Percentiles rank a stretch among this genome's conserved stretches.
phyloP scores from a whole-genome alignment of 139 green algal genomes.

The Chlamydomonas sp. region DNA sequence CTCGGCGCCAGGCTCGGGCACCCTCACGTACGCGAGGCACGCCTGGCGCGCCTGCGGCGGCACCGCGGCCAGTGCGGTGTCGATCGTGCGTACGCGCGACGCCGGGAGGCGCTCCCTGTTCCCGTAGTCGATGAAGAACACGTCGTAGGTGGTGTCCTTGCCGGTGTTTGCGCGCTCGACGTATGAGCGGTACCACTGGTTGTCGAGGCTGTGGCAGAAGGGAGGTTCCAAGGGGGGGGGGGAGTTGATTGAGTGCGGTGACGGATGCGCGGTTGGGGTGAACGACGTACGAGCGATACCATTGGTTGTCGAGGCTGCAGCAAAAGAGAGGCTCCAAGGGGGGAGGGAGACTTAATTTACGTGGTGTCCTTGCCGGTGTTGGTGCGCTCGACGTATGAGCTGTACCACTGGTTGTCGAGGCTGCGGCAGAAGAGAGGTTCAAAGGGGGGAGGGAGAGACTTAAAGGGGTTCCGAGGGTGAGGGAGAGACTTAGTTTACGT shows the following conservation, averaged over 20 bases:
- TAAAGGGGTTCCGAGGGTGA: too few species aligned
- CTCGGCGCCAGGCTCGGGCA: slow-evolving; percentile 22
- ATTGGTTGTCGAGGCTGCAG: slow-evolving; percentile 67
- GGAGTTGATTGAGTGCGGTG: too few species aligned
- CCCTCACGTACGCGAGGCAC: slow-evolving; percentile 52
- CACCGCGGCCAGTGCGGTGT: slow-evolving; percentile 60
- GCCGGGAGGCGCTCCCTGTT: slow-evolving; percentile 59
- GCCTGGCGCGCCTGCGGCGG: slow-evolving; percentile 51
- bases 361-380: too few species aligned
- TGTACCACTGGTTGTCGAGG: slow-evolving; percentile 74
- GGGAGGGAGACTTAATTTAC: too few species aligned
- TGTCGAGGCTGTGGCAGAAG: too few species aligned
- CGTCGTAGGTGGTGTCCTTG: slow-evolving; percentile 48
- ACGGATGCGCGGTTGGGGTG: too few species aligned
- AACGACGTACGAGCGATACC: too few species aligned
- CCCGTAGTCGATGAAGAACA: slow-evolving; percentile 92
- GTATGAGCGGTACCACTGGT: slow-evolving; percentile 66
- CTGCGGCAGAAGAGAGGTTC: too few species aligned
- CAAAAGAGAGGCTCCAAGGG: too few species aligned
- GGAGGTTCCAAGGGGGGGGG: too few species aligned
- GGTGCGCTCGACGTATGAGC: slow-evolving; percentile 34
- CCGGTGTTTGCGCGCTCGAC: slow-evolving; percentile 30
- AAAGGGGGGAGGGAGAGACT: too few species aligned
- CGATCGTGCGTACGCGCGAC: slow-evolving; percentile 47
- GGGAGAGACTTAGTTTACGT: too few species aligned